Evolutionary conservation across 2,329 filamentous ascomycete genomes (phyloP), one percentile per base, ranked within the genome.

Genomic region (Talaromyces marneffei): DNA sequence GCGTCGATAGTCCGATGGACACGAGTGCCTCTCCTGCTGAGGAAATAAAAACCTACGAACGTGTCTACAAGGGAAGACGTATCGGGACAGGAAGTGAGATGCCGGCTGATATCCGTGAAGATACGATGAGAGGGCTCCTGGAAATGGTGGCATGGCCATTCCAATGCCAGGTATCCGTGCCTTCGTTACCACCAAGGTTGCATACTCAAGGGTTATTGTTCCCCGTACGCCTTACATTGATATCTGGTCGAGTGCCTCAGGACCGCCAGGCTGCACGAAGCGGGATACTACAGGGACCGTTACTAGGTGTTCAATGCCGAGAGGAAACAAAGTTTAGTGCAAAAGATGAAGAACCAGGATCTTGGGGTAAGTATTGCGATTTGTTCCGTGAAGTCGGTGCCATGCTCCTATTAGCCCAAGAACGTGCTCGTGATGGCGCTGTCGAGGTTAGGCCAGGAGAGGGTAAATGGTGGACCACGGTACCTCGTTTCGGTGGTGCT

Each of bases 401-500:
- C 1, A 74, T 86, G 71, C 72, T 87, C 14, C 74, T 84, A 20
- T 69, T 85, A 2, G 85, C 85, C 1, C 83, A 87, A 69, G 84
- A 87, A 69, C 78, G 85, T 39, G 77, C 78, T n/a, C 77, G 84
- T 57, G 79, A 87, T 66, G 84, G 83, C 0, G 76, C 73, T 58
- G 67, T 67, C 1, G 82, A 85, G 65, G 69, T 72, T 54, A 78
- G 72, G 57, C 78, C 82, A 3, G 82, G 83, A 1, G 79, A 83
- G 65, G 82, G 81, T 2, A 79, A 83, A 67, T 87, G 85, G 85
- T 87, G 83, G 83, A 82, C 83, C 2, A 79, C 74, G 2, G 77
- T 73, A 57, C 78, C 80, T 27, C 78, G 85, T 58, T 87, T 83
- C 78, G 84, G 85, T 57, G 84, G 83, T 29, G 75, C 74, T 0